Evolutionary conservation across 2,329 filamentous ascomycete genomes (phyloP).

Genomic region (Endoconidiophora polonica): DNA sequence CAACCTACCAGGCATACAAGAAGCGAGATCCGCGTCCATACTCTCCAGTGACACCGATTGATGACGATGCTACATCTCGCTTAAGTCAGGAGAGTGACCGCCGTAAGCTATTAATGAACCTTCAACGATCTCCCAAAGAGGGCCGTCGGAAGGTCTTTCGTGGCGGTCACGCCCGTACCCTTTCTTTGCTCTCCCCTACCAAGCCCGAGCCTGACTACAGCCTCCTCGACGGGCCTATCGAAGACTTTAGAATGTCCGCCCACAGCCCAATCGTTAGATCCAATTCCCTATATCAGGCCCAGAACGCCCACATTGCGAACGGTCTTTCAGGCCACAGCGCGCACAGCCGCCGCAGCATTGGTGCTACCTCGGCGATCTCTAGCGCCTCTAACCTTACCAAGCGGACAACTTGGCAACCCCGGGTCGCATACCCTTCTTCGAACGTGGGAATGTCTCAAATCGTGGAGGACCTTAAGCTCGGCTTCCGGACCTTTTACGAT

Average conservation of each 20-base stretch:
- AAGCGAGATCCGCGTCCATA: slow-evolving; percentile 44
- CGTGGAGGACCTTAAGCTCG: slow-evolving; percentile 75
- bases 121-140: slow-evolving; percentile 27
- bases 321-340: slow-evolving; percentile 8
- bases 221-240: slow-evolving; percentile 26
- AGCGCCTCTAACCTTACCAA: slow-evolving; percentile 28
- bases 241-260: slow-evolving; percentile 24
- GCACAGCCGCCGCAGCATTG: slow-evolving; percentile 5
- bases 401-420: slow-evolving; percentile 43
- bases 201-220: slow-evolving; percentile 29
- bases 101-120: slow-evolving; percentile 47
- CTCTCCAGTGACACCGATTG: slow-evolving; percentile 16
- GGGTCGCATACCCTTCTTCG: slow-evolving; percentile 23
- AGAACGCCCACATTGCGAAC: slow-evolving; percentile 7
- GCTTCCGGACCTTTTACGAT: slow-evolving; percentile 86
- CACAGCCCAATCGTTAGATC: slow-evolving; percentile 15
- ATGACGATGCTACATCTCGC: slow-evolving; percentile 24
- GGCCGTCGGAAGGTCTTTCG: slow-evolving; percentile 47
- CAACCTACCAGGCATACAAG: slow-evolving; percentile 56
- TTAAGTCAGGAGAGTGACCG: slow-evolving; percentile 51
- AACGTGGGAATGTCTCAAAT: slow-evolving; percentile 50
- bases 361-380: slow-evolving; percentile 15
- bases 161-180: slow-evolving; percentile 43
- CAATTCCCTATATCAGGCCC: slow-evolving; percentile 10
- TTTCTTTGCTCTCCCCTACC: slow-evolving; percentile 69